These are phyloP conservation scores for Pleurotus djamor DNA, from an alignment of 768 basidiomycete genomes.

Conservation along the genomic window DNA sequence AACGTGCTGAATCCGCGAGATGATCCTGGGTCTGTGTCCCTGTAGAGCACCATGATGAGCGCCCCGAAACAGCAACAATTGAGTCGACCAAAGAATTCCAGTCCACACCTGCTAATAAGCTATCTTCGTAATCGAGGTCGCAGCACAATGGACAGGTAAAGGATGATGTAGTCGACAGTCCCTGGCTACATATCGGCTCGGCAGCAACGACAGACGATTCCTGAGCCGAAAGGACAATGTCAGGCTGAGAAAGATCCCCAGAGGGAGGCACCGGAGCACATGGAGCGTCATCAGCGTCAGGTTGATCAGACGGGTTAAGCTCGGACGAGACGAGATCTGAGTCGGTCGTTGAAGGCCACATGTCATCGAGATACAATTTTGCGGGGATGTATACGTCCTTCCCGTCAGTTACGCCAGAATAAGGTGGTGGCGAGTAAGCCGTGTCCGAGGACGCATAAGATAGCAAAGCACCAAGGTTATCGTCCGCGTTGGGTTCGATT, in stretches of 20 bases:
- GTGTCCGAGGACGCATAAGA: conserved; percentile 4
- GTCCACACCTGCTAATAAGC: not conserved
- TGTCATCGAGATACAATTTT: not conserved
- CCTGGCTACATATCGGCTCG: not conserved
- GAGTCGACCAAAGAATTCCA: not conserved
- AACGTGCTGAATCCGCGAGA: not conserved
- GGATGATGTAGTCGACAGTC: not conserved
- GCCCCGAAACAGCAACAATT: not conserved
- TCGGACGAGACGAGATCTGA: not conserved
- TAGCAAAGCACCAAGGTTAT: not conserved
- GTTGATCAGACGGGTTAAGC: not conserved
- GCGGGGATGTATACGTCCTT: not conserved
- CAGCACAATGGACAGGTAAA: conserved; percentile 5
- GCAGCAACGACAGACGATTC: not conserved
- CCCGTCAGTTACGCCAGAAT: not conserved
- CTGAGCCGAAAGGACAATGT: not conserved
- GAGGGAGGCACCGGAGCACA: not conserved
- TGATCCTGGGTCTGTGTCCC: not conserved
- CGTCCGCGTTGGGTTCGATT: not conserved
- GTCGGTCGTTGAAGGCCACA: not conserved
- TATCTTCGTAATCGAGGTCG: not conserved
- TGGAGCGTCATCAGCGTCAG: not conserved
- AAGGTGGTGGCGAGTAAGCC: not conserved
- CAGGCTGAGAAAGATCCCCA: not conserved
- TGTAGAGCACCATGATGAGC: not conserved